Percentiles rank a stretch among this genome's conserved stretches.
Conservation (phyloP, 257 asterid species). For the Petunia secreta region DNA sequence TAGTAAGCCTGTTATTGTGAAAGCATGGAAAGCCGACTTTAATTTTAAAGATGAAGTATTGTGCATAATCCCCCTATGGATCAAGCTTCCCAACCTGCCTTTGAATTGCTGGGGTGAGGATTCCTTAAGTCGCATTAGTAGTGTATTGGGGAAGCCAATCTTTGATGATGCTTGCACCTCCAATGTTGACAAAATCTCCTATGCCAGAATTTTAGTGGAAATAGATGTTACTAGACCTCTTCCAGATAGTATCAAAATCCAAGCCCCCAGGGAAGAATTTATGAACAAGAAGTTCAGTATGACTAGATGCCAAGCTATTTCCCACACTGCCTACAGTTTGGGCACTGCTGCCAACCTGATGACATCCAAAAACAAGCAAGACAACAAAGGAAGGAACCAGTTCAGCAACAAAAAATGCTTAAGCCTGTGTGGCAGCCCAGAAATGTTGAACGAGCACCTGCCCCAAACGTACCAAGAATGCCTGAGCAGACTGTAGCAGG, state of each 20-base stretch:
- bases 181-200: background rate
- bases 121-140: background rate
- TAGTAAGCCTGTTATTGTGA: background rate
- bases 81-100: background rate
- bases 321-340: background rate
- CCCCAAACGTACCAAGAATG: too few species aligned
- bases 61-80: background rate
- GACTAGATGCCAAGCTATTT: background rate
- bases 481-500: too few species aligned
- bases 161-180: background rate
- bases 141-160: background rate
- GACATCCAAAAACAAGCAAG: too few species aligned
- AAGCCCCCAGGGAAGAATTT: background rate
- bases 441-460: too few species aligned
- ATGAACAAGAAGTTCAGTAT: background rate
- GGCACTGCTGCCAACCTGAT: too few species aligned
- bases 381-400: too few species aligned
- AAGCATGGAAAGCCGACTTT: background rate
- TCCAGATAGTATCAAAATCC: background rate
- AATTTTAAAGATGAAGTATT: background rate
- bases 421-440: too few species aligned
- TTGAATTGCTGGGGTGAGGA: background rate
- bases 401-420: too few species aligned
- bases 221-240: background rate
- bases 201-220: background rate